Evolutionary conservation across 805 yeast species (phyloP), one percentile per base, ranked within the genome.

Genomic region (Komagataella phaffii): DNA sequence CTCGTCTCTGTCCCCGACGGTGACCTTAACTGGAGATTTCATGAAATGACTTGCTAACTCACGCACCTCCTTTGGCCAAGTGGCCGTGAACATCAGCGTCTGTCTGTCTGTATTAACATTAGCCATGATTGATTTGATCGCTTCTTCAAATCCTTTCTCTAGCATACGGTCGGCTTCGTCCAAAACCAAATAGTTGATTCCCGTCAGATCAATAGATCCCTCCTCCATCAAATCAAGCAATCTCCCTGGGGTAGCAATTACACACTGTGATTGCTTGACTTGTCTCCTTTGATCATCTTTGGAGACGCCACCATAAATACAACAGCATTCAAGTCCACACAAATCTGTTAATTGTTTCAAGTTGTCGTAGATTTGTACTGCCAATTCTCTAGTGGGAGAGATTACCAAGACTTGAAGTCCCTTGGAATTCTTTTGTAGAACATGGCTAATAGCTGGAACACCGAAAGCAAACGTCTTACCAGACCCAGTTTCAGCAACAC

Each of bases 101-200:
- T 91, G 98, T 71, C 98, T 76, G 24, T 75, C 60, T 55, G 36
- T 51, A 17, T 52, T 51, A 5, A 54, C 45, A 21, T 77, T 72
- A 14, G 88, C 75, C 63, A 93, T 80, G 57, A 93, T 88, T 56
- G 76, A 74, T 65, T 86, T 88, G 63, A 93, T 91, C 68, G 91
- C 99, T 65, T 91, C 95, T 70, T 95, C 98, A 62, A 93, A 93
- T 44, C 99, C 99, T 68, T 87, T 93, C 67, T 93, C 99, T 54
- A 93, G 77, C 98, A 93, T 91, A 71, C 99, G 80, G 67, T 93
- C 99, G 44, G 99, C 99, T 73, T 93, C 99, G 67, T 93, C 99
- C 48, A 93, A 74, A 21, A 93, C 93, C 57, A 93, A 73, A 64
- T 87, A 90, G 54, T 82, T 77, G 36, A 91, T 83, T 7, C 73